Evolutionary conservation across 768 basidiomycete species (phyloP), one percentile per base, ranked within the genome.

Genomic region (Porpolomopsis calyptriformis): DNA sequence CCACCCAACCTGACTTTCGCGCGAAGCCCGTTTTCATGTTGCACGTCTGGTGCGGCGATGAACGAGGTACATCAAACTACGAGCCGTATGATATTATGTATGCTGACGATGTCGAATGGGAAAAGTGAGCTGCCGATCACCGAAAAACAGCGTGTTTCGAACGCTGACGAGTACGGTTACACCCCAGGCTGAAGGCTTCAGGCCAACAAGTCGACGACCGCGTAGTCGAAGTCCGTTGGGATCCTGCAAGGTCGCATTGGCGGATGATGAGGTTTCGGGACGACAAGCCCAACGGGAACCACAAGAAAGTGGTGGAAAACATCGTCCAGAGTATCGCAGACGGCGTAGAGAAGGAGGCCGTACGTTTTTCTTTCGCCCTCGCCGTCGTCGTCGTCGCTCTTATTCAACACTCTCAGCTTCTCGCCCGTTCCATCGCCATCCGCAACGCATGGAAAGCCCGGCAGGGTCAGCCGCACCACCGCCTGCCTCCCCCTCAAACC

Each of bases 211-310:
- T 82, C 51, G 94, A 99, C 57, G 93, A 98, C 61, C 78, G 94
- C 9, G 76, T 98, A 31, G 82, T 98, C 16, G 96, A 99, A 61
- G 92, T 94, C 14, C 79, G 82, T 52, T 98, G 96, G 94, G 85
- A 94, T 54, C 48, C 72, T 5, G 59, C 53, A n/a, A 55, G 66
- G 20, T 72, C 72, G 24, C 68, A 71, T 38, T 98, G 93, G 92
- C 79, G 78, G 47, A 80, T 91, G 76, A 81, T 98, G 79, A 78
- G 96, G 38, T 93, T 94, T 60, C 66, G 96, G 55, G 81, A 94
- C 55, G 96, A 99, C 63, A 99, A 99, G 62, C 84, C 79, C 2
- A 66, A 93, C 52, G 96, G 91, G 12, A 99, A 99, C 62, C 90
- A 88, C 61, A 75, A 73, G 49, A 74, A 66, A 24, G 79, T 91